phyloP scores from a whole-genome alignment of 2,329 filamentous ascomycete species.

The Colletotrichum camelliae region DNA sequence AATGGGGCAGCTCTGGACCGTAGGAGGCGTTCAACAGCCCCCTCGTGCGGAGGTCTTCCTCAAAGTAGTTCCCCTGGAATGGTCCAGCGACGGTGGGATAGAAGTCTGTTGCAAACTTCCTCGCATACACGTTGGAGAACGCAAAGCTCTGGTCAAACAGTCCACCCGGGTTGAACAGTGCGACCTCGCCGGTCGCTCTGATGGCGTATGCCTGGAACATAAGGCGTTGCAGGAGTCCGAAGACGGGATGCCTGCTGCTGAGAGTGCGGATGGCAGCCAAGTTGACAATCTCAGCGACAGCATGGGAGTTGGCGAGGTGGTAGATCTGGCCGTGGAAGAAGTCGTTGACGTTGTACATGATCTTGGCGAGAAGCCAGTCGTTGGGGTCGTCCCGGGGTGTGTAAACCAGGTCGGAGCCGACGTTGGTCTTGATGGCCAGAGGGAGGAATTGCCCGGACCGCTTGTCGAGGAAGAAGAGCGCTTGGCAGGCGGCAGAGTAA shows the following conservation, averaged over 20 bases:
- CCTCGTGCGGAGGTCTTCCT: neutral
- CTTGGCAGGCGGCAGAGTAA: neutral
- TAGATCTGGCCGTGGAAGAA: slow-evolving; percentile 49
- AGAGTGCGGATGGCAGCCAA: slow-evolving; percentile 51
- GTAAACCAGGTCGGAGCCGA: slow-evolving; percentile 34
- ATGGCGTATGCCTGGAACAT: neutral
- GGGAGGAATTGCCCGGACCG: neutral
- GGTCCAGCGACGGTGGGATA: neutral
- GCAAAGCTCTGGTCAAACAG: neutral
- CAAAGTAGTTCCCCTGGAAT: neutral
- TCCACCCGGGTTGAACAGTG: neutral
- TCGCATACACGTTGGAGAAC: neutral
- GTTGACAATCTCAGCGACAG: slow-evolving; percentile 47
- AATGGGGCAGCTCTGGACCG: neutral
- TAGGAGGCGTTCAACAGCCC: neutral
- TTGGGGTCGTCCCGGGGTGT: slow-evolving; percentile 46
- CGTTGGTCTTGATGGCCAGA: neutral
- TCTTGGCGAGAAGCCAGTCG: slow-evolving; percentile 59
- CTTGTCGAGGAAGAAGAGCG: neutral
- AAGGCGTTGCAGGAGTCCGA: slow-evolving; percentile 32
- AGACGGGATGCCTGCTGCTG: slow-evolving; percentile 49
- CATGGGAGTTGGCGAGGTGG: slow-evolving; percentile 49
- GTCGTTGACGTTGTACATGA: slow-evolving; percentile 54
- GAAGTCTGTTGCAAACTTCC: neutral
- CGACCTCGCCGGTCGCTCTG: neutral